Evolutionary conservation across 805 yeast species (phyloP).

Genomic region (Candida saitoana): DNA sequence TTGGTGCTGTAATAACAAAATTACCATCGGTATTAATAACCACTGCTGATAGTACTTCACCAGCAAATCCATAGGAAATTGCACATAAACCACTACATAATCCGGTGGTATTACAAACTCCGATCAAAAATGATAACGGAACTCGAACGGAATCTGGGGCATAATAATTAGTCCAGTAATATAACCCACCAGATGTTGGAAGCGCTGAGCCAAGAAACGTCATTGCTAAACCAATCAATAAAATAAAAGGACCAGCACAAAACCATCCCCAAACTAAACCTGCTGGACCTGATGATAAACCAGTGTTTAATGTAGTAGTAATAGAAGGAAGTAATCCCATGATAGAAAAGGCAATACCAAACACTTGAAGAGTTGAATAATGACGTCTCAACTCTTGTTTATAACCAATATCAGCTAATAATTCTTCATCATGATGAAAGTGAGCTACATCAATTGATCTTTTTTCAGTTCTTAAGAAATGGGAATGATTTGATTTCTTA

Average conservation of each 20-base stretch:
- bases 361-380: conserved; percentile 57
- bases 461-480: conserved; percentile 13
- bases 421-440: conserved; percentile 11
- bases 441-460: conserved; percentile 11
- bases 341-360: conserved; percentile 65
- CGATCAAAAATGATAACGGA: conserved; percentile 56
- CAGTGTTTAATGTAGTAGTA: conserved; percentile 47
- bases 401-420: conserved; percentile 53
- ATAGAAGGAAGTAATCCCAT: conserved; percentile 66
- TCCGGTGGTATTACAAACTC: conserved; percentile 63
- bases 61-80: conserved; percentile 62
- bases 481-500: conserved; percentile 7
- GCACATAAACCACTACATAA: conserved; percentile 61
- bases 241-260: conserved; percentile 48
- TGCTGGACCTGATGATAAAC: conserved; percentile 57
- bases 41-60: conserved; percentile 54
- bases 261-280: conserved; percentile 73
- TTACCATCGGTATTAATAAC: conserved; percentile 49
- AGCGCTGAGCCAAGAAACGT: conserved; percentile 61
- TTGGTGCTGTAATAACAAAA: conserved; percentile 50
- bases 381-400: conserved; percentile 61
- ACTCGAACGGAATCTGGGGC: conserved; percentile 51
- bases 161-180: conserved; percentile 44
- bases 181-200: conserved; percentile 72
- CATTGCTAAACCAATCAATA: conserved; percentile 55